A percentile compares a stretch with the other conserved stretches of the same genome.
These are phyloP conservation scores for Auriscalpium orientale DNA, from an alignment of 768 basidiomycete species.

Conservation along the genomic window DNA sequence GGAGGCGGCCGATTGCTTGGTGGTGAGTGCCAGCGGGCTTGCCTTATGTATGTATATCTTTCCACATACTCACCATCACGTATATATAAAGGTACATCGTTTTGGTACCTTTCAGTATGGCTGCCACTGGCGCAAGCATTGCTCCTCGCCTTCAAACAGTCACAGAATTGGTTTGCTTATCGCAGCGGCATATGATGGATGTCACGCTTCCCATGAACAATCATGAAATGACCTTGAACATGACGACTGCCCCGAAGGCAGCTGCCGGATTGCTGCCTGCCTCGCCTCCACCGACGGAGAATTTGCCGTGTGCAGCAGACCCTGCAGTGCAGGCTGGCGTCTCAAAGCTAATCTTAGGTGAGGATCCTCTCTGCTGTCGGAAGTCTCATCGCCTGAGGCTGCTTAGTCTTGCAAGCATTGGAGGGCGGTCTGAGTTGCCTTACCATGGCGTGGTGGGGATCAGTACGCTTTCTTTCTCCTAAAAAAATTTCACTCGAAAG, in stretches of 20 bases:
- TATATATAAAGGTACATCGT: not conserved
- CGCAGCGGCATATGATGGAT: not conserved
- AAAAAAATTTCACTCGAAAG: not conserved
- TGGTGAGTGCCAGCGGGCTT: no score
- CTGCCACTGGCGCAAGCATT: not conserved
- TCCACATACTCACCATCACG: not conserved
- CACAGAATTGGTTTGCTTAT: not conserved
- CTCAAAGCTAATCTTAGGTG: not conserved
- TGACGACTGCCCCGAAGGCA: not conserved
- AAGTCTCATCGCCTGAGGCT: not conserved
- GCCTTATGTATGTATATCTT: no score
- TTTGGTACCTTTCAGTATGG: not conserved
- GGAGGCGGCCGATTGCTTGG: not conserved
- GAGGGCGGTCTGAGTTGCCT: not conserved
- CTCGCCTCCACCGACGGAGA: not conserved
- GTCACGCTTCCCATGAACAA: not conserved
- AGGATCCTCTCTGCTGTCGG: not conserved
- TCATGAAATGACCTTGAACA: not conserved
- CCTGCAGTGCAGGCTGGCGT: not conserved
- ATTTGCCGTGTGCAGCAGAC: not conserved
- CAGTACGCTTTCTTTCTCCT: not conserved
- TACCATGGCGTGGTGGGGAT: not conserved
- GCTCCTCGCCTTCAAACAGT: not conserved
- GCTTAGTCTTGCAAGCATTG: not conserved
- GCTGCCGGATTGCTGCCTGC: not conserved